phyloP scores from a whole-genome alignment of 1,284 basidiomycete genomes.

The Malassezia vespertilionis region DNA sequence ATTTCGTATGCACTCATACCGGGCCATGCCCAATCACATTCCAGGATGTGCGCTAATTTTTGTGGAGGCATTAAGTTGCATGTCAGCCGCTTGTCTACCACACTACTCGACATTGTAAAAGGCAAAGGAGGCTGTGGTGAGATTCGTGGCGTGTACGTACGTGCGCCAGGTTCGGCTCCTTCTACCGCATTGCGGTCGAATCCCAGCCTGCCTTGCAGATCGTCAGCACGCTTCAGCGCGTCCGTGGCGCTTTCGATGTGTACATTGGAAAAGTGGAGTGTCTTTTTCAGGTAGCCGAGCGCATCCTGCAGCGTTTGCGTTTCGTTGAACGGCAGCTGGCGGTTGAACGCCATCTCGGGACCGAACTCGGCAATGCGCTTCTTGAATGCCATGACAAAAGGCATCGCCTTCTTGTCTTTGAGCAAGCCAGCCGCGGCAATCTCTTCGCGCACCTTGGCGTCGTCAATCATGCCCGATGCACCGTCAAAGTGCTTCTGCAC shows the following conservation, averaged over 20 bases:
- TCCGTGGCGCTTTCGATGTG: conserved; percentile 64
- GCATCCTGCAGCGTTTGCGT: conserved; percentile 56
- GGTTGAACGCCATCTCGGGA: conserved; percentile 68
- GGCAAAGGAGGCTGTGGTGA: conserved; percentile 16
- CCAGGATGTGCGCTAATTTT: too few relatives aligned
- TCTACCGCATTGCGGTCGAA: conserved; percentile 65
- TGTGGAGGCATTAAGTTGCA: too few relatives aligned
- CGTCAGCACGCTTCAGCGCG: conserved; percentile 50
- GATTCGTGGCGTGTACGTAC: conserved; percentile 4
- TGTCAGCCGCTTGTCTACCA: too few relatives aligned
- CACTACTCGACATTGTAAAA: conserved; percentile 22
- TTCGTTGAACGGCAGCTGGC: conserved; percentile 80
- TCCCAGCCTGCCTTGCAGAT: conserved; percentile 54
- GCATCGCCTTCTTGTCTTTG: conserved; percentile 94
- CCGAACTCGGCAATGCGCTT: conserved; percentile 74
- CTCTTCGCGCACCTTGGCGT: conserved; percentile 63
- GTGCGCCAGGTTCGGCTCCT: conserved; percentile 66
- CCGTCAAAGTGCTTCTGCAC: conserved; percentile 63
- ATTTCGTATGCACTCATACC: too few relatives aligned
- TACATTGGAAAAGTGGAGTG: conserved; percentile 64
- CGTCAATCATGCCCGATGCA: conserved; percentile 63
- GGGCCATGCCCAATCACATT: too few relatives aligned
- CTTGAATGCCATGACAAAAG: conserved; percentile 86
- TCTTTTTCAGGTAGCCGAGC: conserved; percentile 63
- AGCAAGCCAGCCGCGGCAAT: conserved; percentile 67